Evolutionary conservation across 2,329 filamentous ascomycete genomes (phyloP).

Genomic region (Sclerotinia sclerotiorum): DNA sequence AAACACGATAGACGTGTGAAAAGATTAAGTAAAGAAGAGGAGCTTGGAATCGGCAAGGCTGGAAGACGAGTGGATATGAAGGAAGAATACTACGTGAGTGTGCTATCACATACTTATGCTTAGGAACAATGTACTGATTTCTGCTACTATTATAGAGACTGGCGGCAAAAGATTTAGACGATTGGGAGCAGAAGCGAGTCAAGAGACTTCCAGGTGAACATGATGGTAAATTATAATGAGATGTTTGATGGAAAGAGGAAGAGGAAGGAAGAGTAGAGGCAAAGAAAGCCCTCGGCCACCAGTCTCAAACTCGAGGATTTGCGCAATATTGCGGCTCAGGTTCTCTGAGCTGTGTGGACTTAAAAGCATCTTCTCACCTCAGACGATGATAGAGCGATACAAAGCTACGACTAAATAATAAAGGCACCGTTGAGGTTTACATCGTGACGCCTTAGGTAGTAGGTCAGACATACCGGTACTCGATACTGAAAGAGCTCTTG

Average conservation of each 20-base stretch:
- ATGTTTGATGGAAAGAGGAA: neutral
- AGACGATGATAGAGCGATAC: conserved; percentile 2
- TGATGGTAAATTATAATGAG: conserved; percentile 70
- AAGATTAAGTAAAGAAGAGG: conserved; percentile 82
- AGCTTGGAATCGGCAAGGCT: conserved; percentile 73
- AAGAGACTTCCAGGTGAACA: conserved; percentile 85
- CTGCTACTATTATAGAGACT: conserved; percentile 56
- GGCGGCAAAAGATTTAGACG: conserved; percentile 85
- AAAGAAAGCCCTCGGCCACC: too few species aligned
- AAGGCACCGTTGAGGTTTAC: neutral
- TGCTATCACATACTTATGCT: neutral
- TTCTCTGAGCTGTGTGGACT: conserved; percentile 7
- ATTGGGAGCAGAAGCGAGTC: conserved; percentile 96
- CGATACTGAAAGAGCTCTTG: neutral
- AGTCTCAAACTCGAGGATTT: neutral
- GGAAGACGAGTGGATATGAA: conserved; percentile 73
- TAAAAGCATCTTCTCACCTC: conserved; percentile 7
- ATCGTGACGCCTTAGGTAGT: conserved; percentile 19
- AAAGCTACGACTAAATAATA: conserved; percentile 14
- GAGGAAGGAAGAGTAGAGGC: neutral
- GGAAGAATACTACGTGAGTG: conserved; percentile 82
- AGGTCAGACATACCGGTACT: conserved; percentile 9
- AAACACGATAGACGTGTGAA: conserved; percentile 86
- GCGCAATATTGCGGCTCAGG: neutral
- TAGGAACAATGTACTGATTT: conserved; percentile 24